Evolutionary conservation across 1,284 basidiomycete genomes (phyloP), one percentile per base, ranked within the genome.

Genomic region (Gymnopus androsaceus): DNA sequence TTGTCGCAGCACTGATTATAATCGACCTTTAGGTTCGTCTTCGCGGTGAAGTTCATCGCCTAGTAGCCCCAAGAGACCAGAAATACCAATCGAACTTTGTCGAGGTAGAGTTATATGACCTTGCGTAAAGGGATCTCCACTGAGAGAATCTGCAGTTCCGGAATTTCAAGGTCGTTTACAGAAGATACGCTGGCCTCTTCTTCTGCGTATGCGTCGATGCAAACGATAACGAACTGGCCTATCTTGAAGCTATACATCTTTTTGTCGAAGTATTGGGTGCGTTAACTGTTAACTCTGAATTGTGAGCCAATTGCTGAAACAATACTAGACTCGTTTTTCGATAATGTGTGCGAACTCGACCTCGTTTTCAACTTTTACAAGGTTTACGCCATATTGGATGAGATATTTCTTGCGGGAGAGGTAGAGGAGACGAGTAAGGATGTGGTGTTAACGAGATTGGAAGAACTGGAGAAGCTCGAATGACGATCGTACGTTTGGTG

Each of bases 361-460:
- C 82, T 99, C 2, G 96, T 99, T 2, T 99, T 98, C 79, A 98
- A 98, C 68, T 99, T 99, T 72, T 98, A 98, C 77, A 98, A 98
- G 80, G 94, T 96, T 7, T 98, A 98, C 65, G 94, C 97, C 1
- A 98, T 99, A 55, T 79, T 99, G 55, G 97, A 99, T 70, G 96
- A 99, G 68, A 93, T 98, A 45, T 98, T 99, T 75, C 79, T 99
- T n/a, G 96, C 96, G 2, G 97, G 97, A 12, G 96, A 98, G 74
- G 92, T 99, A 46, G 94, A 98, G 73, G 97, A 99, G 75, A 98
- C 96, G 21, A 94, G 90, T 70, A 98, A 98, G 71, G 91, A 94
- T 51, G 95, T 98, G 17, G 94, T 99, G 0, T 75, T 99, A 33
- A 84, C 89, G 40, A 83, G 95, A 55, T 73, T 99, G 51, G 95